Evolutionary conservation across 2,329 filamentous ascomycete genomes (phyloP).

Genomic region (Diaporthe vexans): DNA sequence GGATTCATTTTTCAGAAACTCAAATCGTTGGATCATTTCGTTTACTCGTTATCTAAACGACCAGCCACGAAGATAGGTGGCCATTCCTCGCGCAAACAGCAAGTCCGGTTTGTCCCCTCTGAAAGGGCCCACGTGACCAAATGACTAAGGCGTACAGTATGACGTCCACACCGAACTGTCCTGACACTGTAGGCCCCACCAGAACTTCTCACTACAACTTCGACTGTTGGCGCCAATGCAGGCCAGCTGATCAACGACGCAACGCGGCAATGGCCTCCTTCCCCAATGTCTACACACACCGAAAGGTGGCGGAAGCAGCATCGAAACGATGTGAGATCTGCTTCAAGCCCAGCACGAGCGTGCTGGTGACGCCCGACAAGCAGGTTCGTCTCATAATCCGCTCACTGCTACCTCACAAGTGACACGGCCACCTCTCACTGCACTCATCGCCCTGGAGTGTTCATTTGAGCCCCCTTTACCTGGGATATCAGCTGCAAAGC

Average conservation of each 20-base stretch:
- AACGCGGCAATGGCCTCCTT: slow-evolving; percentile 63
- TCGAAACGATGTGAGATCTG: slow-evolving; percentile 91
- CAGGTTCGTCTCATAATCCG: slow-evolving; percentile 70
- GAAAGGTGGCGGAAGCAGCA: slow-evolving; percentile 87
- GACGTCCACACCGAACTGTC: not conserved
- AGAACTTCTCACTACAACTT: slow-evolving; percentile 27
- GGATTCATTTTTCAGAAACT: no score
- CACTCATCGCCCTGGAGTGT: slow-evolving; percentile 6
- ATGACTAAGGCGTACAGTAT: slow-evolving; percentile 40
- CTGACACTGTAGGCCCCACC: slow-evolving; percentile 27
- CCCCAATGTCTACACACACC: slow-evolving; percentile 86
- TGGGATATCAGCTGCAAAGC: not conserved
- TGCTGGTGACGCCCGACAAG: slow-evolving; percentile 89
- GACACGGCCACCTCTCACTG: slow-evolving; percentile 6
- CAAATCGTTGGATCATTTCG: no score
- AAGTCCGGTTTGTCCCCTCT: not conserved
- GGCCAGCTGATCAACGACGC: not conserved
- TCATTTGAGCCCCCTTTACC: slow-evolving; percentile 32
- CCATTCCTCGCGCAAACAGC: not conserved
- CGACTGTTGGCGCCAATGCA: slow-evolving; percentile 23
- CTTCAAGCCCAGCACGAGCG: slow-evolving; percentile 88
- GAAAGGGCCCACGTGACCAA: slow-evolving; percentile 21
- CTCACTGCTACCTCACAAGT: slow-evolving; percentile 11
- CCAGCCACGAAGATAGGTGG: not conserved
- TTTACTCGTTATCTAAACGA: no score